phyloP scores from a whole-genome alignment of 1,139 yeast species.

The Yamadazyma diospyri region DNA sequence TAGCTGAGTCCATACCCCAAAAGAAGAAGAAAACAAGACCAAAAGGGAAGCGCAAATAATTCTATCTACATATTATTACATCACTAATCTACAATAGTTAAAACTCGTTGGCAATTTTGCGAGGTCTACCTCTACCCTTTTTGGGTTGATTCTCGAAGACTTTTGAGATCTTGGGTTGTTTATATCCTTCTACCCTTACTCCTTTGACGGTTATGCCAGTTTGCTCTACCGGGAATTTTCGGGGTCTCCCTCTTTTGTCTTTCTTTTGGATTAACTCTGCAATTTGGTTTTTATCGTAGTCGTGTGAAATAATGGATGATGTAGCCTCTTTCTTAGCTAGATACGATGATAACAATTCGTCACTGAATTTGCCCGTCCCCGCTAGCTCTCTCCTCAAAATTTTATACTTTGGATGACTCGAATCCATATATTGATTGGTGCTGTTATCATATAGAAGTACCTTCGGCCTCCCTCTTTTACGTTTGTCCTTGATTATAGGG shows the following conservation, averaged over 20 bases:
- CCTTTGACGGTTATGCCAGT: slow-evolving; percentile 49
- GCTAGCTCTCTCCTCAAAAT: slow-evolving; percentile 26
- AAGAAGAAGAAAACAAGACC: too few species aligned
- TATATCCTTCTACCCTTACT: slow-evolving; percentile 39
- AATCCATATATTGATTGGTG: slow-evolving; percentile 41
- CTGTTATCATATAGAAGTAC: slow-evolving; percentile 41
- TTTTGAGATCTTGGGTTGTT: slow-evolving; percentile 23
- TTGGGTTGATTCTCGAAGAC: neutral
- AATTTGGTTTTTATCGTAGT: slow-evolving; percentile 36
- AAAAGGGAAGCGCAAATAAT: too few species aligned
- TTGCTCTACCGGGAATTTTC: slow-evolving; percentile 49
- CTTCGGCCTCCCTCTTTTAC: slow-evolving; percentile 45
- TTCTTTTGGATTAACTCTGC: slow-evolving; percentile 38
- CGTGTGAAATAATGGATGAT: slow-evolving; percentile 8
- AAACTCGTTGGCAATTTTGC: slow-evolving; percentile 8
- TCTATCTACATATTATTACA: too few species aligned
- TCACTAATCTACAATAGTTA: too few species aligned
- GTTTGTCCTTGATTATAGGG: slow-evolving; percentile 18
- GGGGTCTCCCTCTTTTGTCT: slow-evolving; percentile 49
- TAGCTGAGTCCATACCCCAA: too few species aligned
- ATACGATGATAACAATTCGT: slow-evolving; percentile 4
- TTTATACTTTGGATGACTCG: slow-evolving; percentile 43
- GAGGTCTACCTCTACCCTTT: slow-evolving; percentile 15
- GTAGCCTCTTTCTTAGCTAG: slow-evolving; percentile 4
- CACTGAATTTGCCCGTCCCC: slow-evolving; percentile 4